Conservation (phyloP, 2,329 filamentous ascomycete species). For the Fusarium circinatum region DNA sequence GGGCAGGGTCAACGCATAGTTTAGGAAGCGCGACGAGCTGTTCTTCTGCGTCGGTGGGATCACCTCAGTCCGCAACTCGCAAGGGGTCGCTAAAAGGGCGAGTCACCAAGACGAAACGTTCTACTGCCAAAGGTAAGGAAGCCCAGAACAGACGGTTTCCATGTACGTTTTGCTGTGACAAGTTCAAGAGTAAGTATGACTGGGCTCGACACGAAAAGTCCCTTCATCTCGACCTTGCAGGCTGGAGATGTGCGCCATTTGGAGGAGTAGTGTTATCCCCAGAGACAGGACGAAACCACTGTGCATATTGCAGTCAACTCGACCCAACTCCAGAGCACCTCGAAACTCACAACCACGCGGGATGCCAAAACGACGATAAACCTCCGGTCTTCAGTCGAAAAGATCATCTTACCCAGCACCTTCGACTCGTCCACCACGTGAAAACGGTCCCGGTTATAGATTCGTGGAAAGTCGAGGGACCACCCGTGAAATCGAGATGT, state of each 20-base stretch:
- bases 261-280: constrained; percentile 32
- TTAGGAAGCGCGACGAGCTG: constrained; percentile 32
- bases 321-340: constrained; percentile 39
- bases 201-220: constrained; percentile 40
- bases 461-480: constrained; percentile 42
- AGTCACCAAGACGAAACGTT: constrained; percentile 15
- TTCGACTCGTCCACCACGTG: constrained; percentile 44
- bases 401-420: constrained; percentile 47
- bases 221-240: constrained; percentile 34
- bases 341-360: constrained; percentile 36
- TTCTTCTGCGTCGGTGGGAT: constrained; percentile 21
- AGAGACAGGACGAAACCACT: constrained; percentile 36
- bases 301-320: constrained; percentile 39
- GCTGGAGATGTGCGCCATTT: constrained; percentile 37
- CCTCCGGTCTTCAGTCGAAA: constrained; percentile 43
- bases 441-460: constrained; percentile 55
- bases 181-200: constrained; percentile 42
- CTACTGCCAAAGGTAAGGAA: not conserved
- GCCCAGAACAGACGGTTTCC: constrained; percentile 20
- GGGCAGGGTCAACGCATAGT: constrained; percentile 28
- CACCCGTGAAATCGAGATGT: constrained; percentile 42
- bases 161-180: constrained; percentile 40
- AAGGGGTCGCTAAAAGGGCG: constrained; percentile 7
- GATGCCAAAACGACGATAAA: constrained; percentile 11
- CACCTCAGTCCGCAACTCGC: not conserved